phyloP scores from a whole-genome alignment of 306 rosid genomes.

The Psophocarpus tetragonolobus region DNA sequence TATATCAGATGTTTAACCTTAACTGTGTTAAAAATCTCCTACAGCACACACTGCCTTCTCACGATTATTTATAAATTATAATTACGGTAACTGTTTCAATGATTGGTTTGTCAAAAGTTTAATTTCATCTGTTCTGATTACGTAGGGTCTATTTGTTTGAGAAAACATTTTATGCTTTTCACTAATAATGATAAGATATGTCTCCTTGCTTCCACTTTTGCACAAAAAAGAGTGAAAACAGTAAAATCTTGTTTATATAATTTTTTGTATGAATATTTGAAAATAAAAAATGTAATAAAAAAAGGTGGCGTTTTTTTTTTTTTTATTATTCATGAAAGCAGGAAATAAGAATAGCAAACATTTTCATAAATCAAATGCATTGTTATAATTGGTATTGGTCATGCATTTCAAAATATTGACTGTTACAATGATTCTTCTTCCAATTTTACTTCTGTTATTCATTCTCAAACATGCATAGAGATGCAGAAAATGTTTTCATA shows the following conservation, averaged over 20 bases:
- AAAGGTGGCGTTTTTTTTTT: background rate
- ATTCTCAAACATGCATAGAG: background rate
- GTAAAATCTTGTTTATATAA: background rate
- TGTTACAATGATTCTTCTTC: conserved; percentile 13
- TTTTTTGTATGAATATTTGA: background rate
- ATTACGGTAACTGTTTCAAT: background rate
- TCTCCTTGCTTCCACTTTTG: background rate
- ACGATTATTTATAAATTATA: conserved; percentile 27
- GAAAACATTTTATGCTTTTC: background rate
- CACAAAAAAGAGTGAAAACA: background rate
- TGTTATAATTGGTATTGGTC: conserved; percentile 9
- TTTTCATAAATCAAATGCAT: background rate
- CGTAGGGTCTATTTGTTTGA: background rate
- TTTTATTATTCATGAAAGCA: background rate
- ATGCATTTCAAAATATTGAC: conserved; percentile 3
- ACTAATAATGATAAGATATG: background rate
- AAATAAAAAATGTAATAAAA: background rate
- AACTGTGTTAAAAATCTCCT: background rate
- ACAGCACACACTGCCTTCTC: background rate
- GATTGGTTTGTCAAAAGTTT: conserved; percentile 4
- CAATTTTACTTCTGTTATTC: background rate
- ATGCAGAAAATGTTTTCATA: conserved; percentile 2
- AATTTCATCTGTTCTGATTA: background rate
- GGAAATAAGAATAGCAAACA: background rate
- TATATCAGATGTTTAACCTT: background rate